phyloP scores from a whole-genome alignment of 164 flowering plant genomes.

The Dillenia turbinata region DNA sequence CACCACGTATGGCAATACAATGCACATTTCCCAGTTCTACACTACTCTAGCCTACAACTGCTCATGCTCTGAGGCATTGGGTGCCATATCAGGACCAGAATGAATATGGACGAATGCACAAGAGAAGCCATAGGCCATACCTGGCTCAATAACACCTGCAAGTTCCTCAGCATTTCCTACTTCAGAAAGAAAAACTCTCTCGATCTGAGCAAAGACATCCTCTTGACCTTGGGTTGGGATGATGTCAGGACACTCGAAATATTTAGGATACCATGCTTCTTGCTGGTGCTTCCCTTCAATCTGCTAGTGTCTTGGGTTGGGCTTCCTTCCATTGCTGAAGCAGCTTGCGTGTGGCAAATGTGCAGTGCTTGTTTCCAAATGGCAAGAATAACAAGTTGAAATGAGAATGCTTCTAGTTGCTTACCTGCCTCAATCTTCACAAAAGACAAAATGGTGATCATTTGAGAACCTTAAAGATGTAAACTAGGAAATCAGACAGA shows the following conservation, averaged over 20 bases:
- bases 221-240: conserved; percentile 32
- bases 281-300: conserved; percentile 33
- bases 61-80: too few species aligned
- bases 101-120: background rate
- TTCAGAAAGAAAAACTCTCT: conserved; percentile 76
- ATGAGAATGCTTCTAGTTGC: conserved; percentile 85
- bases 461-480: too few species aligned
- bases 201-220: conserved; percentile 58
- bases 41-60: too few species aligned
- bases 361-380: conserved; percentile 96
- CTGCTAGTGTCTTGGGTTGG: conserved; percentile 44
- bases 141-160: conserved; percentile 59
- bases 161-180: conserved; percentile 90
- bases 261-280: conserved; percentile 35
- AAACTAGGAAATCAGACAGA: too few species aligned
- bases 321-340: conserved; percentile 81
- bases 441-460: background rate
- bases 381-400: conserved; percentile 91
- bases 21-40: too few species aligned
- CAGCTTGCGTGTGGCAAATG: conserved; percentile 88
- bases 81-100: too few species aligned
- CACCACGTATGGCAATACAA: too few species aligned
- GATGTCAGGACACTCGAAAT: conserved; percentile 27
- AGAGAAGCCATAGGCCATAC: conserved; percentile 39
- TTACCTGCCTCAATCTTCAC: conserved; percentile 49